phyloP scores from a whole-genome alignment of 75 land plant genomes.

The Pinus tabuliformis region DNA sequence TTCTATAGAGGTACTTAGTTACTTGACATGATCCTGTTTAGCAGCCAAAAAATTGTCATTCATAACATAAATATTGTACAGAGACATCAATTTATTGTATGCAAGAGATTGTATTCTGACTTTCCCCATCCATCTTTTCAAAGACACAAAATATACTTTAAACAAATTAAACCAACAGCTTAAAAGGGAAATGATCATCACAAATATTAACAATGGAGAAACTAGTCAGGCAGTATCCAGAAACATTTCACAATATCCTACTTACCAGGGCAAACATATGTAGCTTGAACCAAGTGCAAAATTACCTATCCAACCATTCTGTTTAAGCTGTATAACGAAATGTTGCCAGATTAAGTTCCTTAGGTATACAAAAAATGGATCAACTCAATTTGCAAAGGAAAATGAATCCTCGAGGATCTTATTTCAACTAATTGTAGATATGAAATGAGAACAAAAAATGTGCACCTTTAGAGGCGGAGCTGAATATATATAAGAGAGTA shows the following conservation, averaged over 20 bases:
- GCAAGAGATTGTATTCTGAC: not conserved
- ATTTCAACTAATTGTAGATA: not conserved
- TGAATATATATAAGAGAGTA: conserved; percentile 92
- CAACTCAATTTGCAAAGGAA: not conserved
- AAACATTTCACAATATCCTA: not conserved
- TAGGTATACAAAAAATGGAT: not conserved
- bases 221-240: not conserved
- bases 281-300: conserved; percentile 98
- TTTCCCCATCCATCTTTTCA: not conserved
- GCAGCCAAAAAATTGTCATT: not conserved
- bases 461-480: conserved; percentile 96
- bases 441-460: not conserved
- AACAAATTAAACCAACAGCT: not conserved
- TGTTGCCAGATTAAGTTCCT: not conserved
- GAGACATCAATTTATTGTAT: not conserved
- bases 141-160: not conserved
- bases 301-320: conserved; percentile 99
- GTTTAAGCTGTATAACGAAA: conserved; percentile 78
- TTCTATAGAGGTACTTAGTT: not conserved
- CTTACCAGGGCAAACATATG: conserved; percentile 93
- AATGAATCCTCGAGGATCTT: not conserved
- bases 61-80: not conserved
- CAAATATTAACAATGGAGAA: not conserved
- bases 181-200: not conserved
- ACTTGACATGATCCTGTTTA: not conserved